phyloP scores from a whole-genome alignment of 108 stramenopile species.

The Skeletonema tropicum region DNA sequence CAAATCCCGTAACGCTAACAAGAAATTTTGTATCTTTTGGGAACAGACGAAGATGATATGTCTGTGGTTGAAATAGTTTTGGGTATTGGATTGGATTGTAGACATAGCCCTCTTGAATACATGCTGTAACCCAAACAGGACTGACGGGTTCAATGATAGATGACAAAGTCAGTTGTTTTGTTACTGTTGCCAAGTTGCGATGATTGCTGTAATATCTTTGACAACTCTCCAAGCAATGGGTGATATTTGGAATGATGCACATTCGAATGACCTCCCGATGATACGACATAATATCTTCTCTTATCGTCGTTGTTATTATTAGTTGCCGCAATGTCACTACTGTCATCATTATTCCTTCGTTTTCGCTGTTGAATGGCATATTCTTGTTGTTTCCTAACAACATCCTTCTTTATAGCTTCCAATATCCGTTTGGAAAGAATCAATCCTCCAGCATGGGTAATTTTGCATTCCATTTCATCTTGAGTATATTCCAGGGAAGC shows the following conservation, averaged over 20 bases:
- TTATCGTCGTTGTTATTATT: constrained; percentile 33
- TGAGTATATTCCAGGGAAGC: neutral
- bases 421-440: constrained; percentile 58
- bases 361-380: constrained; percentile 3
- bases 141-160: constrained; percentile 56
- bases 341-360: constrained; percentile 39
- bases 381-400: constrained; percentile 5
- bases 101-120: constrained; percentile 40
- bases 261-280: constrained; percentile 17
- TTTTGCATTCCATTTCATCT: constrained; percentile 54
- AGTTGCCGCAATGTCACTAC: constrained; percentile 36
- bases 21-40: constrained; percentile 19
- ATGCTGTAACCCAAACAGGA: constrained; percentile 68
- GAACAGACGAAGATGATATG: constrained; percentile 50
- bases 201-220: constrained; percentile 9
- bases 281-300: constrained; percentile 42
- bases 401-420: constrained; percentile 61
- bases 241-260: constrained; percentile 9
- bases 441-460: constrained; percentile 62
- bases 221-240: constrained; percentile 33
- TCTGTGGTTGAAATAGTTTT: constrained; percentile 57
- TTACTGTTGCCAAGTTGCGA: neutral
- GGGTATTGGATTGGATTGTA: constrained; percentile 46
- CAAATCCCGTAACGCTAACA: constrained; percentile 71
- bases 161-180: constrained; percentile 6